Evolutionary conservation across 305 asterid genomes (phyloP), one percentile per base, ranked within the genome.

Genomic region (Rubia peregrina): DNA sequence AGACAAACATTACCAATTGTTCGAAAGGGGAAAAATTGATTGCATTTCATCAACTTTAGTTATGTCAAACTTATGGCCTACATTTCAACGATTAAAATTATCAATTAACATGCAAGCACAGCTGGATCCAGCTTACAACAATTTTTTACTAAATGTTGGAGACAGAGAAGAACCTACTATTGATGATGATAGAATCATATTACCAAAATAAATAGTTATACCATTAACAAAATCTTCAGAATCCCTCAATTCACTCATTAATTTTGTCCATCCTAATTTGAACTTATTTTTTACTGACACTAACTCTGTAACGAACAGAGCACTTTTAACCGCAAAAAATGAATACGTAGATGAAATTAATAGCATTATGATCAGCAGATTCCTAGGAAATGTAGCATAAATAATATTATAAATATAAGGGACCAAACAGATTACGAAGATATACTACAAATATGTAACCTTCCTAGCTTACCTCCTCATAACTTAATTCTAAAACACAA

Each of bases 1-100:
- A 3, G 66, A 24, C 42, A 61, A 12, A 66, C 21, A 1, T 44
- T 24, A 4, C 33, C 57, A 0, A 10, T 65, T 43, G 9, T 66
- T 21, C 2, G 14, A 0, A 21, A 9, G 9, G 40, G 14, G 7
- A 0, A 5, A 11, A 12, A 2, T 10, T 0, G 19, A 3, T 0
- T 26, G 38, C 3, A 66, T 44, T 66, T 8, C 51, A 3, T 7
- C 41, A 44, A 21, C 19, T n/a, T 5, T 43, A 4, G 40, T 65
- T 2, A 12, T 9, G 5, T 66, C 59, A 2, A 0, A 44, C 1
- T 65, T 43, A 10, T 66, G 70, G 59, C 21, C 16, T 43, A 4
- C 4, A 21, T 30, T 40, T 10, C 19, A 65, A 4, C 17, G 26
- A n/a, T 11, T 65, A 0, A 65, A 44, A 22, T 7, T 66, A 21